Evolutionary conservation across 768 basidiomycete species (phyloP), one percentile per base, ranked within the genome.

Genomic region (Mycena kentingensis): DNA sequence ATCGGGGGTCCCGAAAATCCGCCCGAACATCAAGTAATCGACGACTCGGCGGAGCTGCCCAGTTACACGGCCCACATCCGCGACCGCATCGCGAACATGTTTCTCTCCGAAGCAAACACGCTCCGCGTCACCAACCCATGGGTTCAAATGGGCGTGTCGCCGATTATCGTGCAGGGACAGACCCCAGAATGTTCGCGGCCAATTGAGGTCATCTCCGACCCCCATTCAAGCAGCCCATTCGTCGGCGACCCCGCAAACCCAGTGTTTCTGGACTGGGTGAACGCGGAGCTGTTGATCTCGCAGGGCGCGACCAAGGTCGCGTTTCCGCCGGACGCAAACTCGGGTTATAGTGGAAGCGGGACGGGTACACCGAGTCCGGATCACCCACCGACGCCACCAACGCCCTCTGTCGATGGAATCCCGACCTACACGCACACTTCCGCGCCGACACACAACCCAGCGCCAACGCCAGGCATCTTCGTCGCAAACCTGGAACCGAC

Each of bases 51-150:
- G 46, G 88, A 93, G 60, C 80, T 98, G 11, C 96, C 96, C 0
- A 90, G 88, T 55, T 98, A 98, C 67, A 77, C 77, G 18, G 84
- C 90, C 42, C 96, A 98, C 67, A 82, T 98, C 25, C 83, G 90
- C 43, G 96, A 98, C 65, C 83, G 96, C 32, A 85, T 98, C 38
- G 87, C 88, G 32, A 87, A 87, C 60, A 84, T 87, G 80, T 87
- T 76, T 54, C 65, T 89, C 2, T 78, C 85, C 0, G 86, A 86
- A 36, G 70, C 78, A 16, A 77, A 77, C 19, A 80, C 79, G 0
- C 71, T 84, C 67, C 83, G 85, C n/a, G 79, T 86, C 28, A 72
- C 75, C 5, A 88, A 87, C 56, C 85, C 86, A 1, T 87, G 83
- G 83, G 67, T 82, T 16, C 66, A 62, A 52, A 68, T 61, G 43